A percentile compares a stretch with the other conserved stretches of the same genome.
phyloP scores from a whole-genome alignment of 257 asterid genomes.

The Solanum sitiens region DNA sequence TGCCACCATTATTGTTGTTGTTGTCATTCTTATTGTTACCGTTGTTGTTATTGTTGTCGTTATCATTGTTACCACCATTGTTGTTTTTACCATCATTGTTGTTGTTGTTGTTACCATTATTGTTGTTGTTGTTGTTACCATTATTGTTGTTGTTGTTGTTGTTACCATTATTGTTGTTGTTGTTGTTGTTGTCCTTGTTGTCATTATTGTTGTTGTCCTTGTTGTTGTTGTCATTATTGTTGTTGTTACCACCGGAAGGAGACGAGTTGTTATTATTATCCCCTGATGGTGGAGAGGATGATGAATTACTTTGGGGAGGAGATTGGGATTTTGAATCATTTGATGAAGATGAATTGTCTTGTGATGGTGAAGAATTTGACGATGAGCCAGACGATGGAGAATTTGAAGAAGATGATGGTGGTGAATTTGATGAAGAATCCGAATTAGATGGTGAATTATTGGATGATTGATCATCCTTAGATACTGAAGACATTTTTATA shows the following conservation, averaged over 20 bases:
- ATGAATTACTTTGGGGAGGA: not conserved
- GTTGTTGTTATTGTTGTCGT: not conserved
- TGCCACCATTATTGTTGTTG: too few relatives aligned
- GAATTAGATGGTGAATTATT: not conserved
- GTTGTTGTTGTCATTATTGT: not conserved
- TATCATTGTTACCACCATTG: rapidly evolving
- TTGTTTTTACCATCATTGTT: not conserved
- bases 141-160: not conserved
- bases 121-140: not conserved
- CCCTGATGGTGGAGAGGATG: not conserved
- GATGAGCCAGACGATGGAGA: not conserved
- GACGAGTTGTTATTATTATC: not conserved
- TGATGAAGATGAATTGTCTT: not conserved
- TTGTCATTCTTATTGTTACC: not conserved
- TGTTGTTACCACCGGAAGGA: not conserved
- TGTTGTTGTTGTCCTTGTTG: not conserved
- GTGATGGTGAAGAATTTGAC: not conserved
- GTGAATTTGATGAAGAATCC: not conserved
- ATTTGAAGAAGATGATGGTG: not conserved
- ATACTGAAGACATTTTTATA: not conserved
- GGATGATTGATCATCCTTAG: not conserved
- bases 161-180: too few relatives aligned
- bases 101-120: not conserved
- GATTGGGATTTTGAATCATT: not conserved
- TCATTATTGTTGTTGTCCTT: not conserved